Base-by-base conservation (phyloP, 257 asterid species). In the Apocynum venetum region DNA sequence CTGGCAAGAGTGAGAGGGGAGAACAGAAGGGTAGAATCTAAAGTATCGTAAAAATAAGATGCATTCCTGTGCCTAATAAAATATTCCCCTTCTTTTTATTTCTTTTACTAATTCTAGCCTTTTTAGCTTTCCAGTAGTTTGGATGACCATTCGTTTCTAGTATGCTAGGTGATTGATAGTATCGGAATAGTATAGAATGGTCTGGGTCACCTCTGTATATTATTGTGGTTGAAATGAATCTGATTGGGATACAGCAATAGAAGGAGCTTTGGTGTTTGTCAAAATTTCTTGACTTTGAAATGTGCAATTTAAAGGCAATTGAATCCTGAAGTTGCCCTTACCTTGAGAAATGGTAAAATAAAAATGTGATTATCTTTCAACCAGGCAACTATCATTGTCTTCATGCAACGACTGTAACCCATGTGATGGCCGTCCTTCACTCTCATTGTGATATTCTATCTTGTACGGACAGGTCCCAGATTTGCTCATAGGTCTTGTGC, bases 31-130 rank as follows among this genome's bases (percentile, higher is more conserved):
- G 66, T 70, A 56, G 68, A 38, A 51, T 60, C 61, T 71, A 70
- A 64, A 78, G 61, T 69, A 31, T 71, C 41, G 7, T 84, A 40
- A 75, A 74, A 72, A 46, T 68, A 47, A 77, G 38, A 74, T 72
- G 74, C 73, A 75, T 77, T 78, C 78, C 64, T 46, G 51, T 66
- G 76, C 66, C 65, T 80, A 80, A 44, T 80, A 66, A 25, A 80
- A 66, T 75, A 78, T 35, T 46, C 17, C 66, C 44, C 35, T 17
- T 19, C 12, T 38, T 17, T 64, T 49, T 41, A 15, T 43, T 52
- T 61, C 53, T 38, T 25, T 57, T 47, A 38, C 31, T 15, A 25
- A 17, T 11, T 73, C 31, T 59, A 68, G 64, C 25, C 40, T 67
- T 7, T 70, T 75, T 53, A 69, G 69, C 41, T 52, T 74, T 74